These are phyloP conservation scores for Rhodotorula sp. DNA, from an alignment of 1,284 basidiomycete species.

Conservation along the genomic window DNA sequence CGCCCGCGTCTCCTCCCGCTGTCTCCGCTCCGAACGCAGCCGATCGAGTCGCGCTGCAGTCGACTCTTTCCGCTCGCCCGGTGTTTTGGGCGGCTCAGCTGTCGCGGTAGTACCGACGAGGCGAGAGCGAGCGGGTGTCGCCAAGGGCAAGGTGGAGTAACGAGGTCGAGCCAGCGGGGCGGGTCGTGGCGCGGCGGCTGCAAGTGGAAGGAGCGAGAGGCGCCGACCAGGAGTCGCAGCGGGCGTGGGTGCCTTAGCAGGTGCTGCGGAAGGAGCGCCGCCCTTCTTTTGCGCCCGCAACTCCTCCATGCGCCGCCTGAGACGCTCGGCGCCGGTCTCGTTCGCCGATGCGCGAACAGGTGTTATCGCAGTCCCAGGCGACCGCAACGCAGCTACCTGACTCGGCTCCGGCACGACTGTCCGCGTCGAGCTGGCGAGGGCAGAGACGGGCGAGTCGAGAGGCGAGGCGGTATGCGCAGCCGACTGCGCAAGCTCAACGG, in stretches of 20 bases:
- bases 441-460: neutral
- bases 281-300: constrained; percentile 5
- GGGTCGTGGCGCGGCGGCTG: neutral
- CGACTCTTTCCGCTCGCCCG: constrained; percentile 30
- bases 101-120: neutral
- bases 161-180: neutral
- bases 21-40: constrained; percentile 7
- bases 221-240: neutral
- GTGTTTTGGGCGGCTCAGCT: neutral
- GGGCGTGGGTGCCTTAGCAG: neutral
- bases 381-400: too few species aligned
- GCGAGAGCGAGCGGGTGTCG: neutral
- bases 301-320: constrained; percentile 19
- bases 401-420: neutral
- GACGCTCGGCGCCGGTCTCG: constrained; percentile 3
- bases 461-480: neutral
- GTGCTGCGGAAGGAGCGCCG: neutral
- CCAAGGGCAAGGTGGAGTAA: neutral
- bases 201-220: neutral
- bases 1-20: constrained; percentile 7
- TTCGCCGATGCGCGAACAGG: neutral
- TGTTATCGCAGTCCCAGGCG: neutral
- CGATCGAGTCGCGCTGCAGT: constrained; percentile 18
- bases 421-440: constrained; percentile 11
- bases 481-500: constrained; percentile 12